Base-by-base conservation (phyloP, 2,329 filamentous ascomycete genomes). In the Scolecobasidium constrictum region DNA sequence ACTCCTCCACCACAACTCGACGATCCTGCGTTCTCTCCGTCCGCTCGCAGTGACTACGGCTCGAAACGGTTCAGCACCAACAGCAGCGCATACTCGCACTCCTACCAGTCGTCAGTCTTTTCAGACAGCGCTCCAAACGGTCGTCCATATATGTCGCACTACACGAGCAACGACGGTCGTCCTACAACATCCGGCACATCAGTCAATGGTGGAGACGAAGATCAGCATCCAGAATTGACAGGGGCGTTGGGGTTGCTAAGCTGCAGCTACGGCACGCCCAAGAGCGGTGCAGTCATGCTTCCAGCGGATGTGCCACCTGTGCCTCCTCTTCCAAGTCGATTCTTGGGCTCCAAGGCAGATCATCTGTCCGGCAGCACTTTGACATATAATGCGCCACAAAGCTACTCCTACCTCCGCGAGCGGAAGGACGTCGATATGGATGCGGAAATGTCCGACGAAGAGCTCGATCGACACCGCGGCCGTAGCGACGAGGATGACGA, bases 401-500 rank as follows among this genome's bases (percentile, higher is more conserved):
- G 68, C 48, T 50, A 47, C 45, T 46, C 47, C 49, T 36, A 46
- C 48, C 33, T 48, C 46, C 37, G 52, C 47, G 50, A 42, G 43
- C 43, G 23, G 37, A 50, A 61, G 43, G 68, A 71, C 47, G 62
- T 70, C 21, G 63, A 69, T 45, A 71, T 71, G 66, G 66, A 69
- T 43, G 59, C 75, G 50, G 77, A 78, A 45, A 79, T 73, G 60
- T 68, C 73, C 49, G 69, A 70, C 52, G 77, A 78, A 49, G 80
- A 86, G 43, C 78, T 83, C 47, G 75, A 80, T 46, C 78, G 78
- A 54, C 69, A 65, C 41, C 73, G 76, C 43, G 75, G 75, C 40
- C 75, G 82, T 48, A 82, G 79, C 60, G 85, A 93, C 53, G 88
- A 94, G 53, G 87, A 94, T 49, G 90, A 96, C 51, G 88, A 95